phyloP scores from a whole-genome alignment of 208 protist genomes.

The Trypanosoma boissoni region DNA sequence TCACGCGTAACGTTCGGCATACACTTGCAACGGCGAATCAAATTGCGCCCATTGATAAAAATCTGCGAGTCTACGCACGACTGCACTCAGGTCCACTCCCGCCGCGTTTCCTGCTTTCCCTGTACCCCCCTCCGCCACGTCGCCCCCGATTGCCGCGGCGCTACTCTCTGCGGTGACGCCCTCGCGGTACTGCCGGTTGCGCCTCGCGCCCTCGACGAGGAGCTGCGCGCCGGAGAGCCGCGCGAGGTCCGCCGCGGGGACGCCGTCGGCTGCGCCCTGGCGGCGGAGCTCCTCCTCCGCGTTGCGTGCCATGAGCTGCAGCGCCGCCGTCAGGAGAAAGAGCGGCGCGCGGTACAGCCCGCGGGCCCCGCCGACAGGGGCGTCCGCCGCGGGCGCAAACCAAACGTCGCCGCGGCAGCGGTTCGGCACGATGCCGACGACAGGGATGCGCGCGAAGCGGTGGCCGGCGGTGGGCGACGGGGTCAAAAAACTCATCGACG shows the following conservation, averaged over 20 bases:
- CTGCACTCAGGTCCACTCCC: constrained; percentile 24
- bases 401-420: constrained; percentile 80
- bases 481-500: no score
- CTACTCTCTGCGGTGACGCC: constrained; percentile 43
- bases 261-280: background rate
- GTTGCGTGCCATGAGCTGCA: constrained; percentile 84
- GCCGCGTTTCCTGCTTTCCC: constrained; percentile 18
- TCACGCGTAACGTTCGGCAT: constrained; percentile 47
- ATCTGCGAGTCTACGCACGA: constrained; percentile 52
- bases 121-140: constrained; percentile 1
- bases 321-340: constrained; percentile 63
- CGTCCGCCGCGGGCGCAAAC: constrained; percentile 31
- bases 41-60: constrained; percentile 90
- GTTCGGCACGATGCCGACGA: constrained; percentile 55
- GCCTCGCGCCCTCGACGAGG: constrained; percentile 47
- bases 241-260: background rate
- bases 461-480: no score
- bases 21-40: constrained; percentile 52
- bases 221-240: constrained; percentile 30
- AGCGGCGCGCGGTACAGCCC: constrained; percentile 58
- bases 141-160: background rate
- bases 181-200: constrained; percentile 67
- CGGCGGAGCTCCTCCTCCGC: constrained; percentile 45
- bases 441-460: constrained; percentile 14
- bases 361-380: constrained; percentile 13